Evolutionary conservation across 495 filamentous ascomycete genomes (phyloP).

Genomic region (Aspergillus coremiiformis): DNA sequence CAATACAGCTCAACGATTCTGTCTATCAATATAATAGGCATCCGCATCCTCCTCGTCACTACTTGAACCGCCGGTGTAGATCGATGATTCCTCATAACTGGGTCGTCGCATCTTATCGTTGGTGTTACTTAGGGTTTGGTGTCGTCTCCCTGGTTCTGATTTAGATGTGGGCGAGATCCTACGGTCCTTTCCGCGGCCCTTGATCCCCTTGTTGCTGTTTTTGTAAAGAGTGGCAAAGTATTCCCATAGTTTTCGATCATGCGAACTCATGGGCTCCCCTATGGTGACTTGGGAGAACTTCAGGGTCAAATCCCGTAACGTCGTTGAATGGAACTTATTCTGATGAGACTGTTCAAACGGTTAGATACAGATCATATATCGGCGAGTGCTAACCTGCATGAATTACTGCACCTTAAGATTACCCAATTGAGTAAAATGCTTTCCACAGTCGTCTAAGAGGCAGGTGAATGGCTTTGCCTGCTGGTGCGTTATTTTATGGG

Average conservation of each 20-base stretch:
- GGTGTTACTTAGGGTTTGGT: conserved; percentile 17
- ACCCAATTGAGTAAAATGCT: conserved; percentile 81
- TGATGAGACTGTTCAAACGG: conserved; percentile 65
- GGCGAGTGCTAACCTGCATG: not conserved
- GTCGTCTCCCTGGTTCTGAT: conserved; percentile 16
- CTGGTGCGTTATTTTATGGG: conserved; percentile 77
- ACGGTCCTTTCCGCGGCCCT: conserved; percentile 82
- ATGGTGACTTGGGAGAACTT: conserved; percentile 63
- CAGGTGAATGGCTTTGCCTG: conserved; percentile 74
- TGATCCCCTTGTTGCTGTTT: conserved; percentile 91
- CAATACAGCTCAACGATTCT: conserved; percentile 11
- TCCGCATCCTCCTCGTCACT: conserved; percentile 30
- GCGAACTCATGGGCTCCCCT: conserved; percentile 51
- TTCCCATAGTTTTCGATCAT: conserved; percentile 74
- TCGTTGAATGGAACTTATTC: conserved; percentile 78
- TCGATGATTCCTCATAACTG: conserved; percentile 29
- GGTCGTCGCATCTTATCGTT: conserved; percentile 23
- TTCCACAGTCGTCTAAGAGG: conserved; percentile 70
- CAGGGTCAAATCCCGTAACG: conserved; percentile 61
- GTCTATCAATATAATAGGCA: conserved; percentile 27
- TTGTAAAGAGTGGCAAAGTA: conserved; percentile 88
- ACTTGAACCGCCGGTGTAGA: conserved; percentile 29
- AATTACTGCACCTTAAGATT: conserved; percentile 66
- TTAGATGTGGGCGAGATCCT: conserved; percentile 32
- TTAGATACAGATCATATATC: not conserved